These are phyloP conservation scores for Tanacetum coccineum DNA, from an alignment of 129 eudicot genomes.

Conservation along the genomic window DNA sequence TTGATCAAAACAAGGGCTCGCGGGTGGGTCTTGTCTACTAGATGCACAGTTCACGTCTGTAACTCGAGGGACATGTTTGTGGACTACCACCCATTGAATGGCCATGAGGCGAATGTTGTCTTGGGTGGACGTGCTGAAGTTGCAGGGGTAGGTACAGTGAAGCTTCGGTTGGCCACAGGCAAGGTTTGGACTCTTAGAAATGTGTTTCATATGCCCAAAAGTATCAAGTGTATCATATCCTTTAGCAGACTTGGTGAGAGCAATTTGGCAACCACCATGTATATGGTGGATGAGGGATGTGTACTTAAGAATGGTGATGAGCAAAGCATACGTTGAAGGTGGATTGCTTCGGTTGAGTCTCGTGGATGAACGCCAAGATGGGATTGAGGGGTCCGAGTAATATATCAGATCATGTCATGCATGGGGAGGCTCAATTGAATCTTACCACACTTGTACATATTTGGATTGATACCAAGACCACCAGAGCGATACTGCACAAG, in stretches of 20 bases:
- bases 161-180: background rate
- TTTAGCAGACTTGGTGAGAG: background rate
- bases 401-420: too few species aligned
- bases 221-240: background rate
- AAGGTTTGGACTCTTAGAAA: background rate
- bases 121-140: background rate
- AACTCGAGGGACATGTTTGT: background rate
- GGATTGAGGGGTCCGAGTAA: too few species aligned
- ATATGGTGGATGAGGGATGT: background rate
- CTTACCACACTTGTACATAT: too few species aligned
- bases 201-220: background rate
- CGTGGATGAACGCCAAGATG: background rate
- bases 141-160: background rate
- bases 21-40: background rate
- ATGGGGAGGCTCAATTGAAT: too few species aligned
- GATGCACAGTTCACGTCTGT: background rate
- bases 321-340: background rate
- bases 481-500: too few species aligned
- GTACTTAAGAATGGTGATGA: background rate
- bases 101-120: background rate
- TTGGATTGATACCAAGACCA: too few species aligned
- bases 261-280: background rate
- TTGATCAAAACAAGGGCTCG: background rate
- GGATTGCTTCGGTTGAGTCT: background rate
- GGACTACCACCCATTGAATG: background rate